phyloP scores from a whole-genome alignment of 2,329 filamentous ascomycete genomes.

The Mariannaea elegans region DNA sequence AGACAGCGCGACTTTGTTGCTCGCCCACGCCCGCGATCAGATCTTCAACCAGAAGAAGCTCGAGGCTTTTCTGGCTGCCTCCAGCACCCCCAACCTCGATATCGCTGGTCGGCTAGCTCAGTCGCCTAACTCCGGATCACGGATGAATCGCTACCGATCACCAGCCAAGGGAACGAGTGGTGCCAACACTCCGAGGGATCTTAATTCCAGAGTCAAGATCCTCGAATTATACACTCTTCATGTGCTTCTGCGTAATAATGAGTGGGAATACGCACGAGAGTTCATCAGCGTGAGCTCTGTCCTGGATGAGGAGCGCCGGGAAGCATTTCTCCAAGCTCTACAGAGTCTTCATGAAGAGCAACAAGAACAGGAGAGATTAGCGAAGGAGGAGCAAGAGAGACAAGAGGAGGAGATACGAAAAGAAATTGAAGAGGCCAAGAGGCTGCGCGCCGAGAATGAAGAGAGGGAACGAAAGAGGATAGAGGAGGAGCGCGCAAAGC shows the following conservation, averaged over 20 bases:
- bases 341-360: conserved; percentile 87
- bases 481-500: conserved; percentile 62
- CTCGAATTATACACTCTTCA: conserved; percentile 96
- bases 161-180: conserved; percentile 65
- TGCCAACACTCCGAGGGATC: conserved; percentile 83
- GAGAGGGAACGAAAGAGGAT: conserved; percentile 61
- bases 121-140: conserved; percentile 48
- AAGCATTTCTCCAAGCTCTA: conserved; percentile 87
- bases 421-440: conserved; percentile 66
- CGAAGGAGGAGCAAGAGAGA: conserved; percentile 64
- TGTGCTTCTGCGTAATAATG: conserved; percentile 89
- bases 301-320: conserved; percentile 89
- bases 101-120: conserved; percentile 70
- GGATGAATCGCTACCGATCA: conserved; percentile 53
- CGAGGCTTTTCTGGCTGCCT: conserved; percentile 86
- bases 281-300: conserved; percentile 89
- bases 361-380: conserved; percentile 73
- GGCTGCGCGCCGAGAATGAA: conserved; percentile 66
- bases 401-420: conserved; percentile 66
- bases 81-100: conserved; percentile 77
- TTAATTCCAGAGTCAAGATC: conserved; percentile 87
- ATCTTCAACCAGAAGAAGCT: conserved; percentile 84
- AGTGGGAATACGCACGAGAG: conserved; percentile 94
- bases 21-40: conserved; percentile 90
- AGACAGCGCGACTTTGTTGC: conserved; percentile 81